Evolutionary conservation across 345 rosid genomes (phyloP), one percentile per base, ranked within the genome.

Genomic region (Lumnitzera racemosa): DNA sequence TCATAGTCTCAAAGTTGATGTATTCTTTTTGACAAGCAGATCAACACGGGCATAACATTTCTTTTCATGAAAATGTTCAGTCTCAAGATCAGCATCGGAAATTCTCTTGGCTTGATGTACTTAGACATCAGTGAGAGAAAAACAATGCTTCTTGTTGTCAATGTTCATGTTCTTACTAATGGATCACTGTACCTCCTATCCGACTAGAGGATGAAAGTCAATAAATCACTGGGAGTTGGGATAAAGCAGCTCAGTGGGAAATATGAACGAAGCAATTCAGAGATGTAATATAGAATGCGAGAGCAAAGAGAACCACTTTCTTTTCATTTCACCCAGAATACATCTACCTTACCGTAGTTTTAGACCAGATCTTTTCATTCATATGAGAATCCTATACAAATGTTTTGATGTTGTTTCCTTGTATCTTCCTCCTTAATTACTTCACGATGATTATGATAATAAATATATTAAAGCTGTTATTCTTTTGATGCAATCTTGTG

Each of bases 231-330:
- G 59, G 11, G 59, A 2, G 60, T 24, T 36, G 43, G 43, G 43
- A 36, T 3, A 5, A 36, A 36, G 43, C 11, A 9, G 43, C 43
- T 9, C 43, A 36, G 43, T 4, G 43, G 31, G 43, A 36, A 7
- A 36, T 4, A 36, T 43, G 59, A 10, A 20, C 3, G 48, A 17
- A 12, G 48, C 5, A 41, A 24, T 11, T 57, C 25, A 16, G 13
- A 56, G 51, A 56, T 62, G 52, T 52, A 46, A 51, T 46, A 41
- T 62, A 54, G 66, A 62, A 54, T 36, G 58, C 43, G 24, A 62
- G 27, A 47, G 41, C 53, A 12, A 23, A 53, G 25, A 53, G n/a
- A 62, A 12, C 36, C 52, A 46, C 43, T 36, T 3, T 17, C 57
- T 25, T 53, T 53, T 43, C 15, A 16, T 52, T 24, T 11, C 15